phyloP scores from a whole-genome alignment of 2,329 filamentous ascomycete species.

The Triangularia setosa region DNA sequence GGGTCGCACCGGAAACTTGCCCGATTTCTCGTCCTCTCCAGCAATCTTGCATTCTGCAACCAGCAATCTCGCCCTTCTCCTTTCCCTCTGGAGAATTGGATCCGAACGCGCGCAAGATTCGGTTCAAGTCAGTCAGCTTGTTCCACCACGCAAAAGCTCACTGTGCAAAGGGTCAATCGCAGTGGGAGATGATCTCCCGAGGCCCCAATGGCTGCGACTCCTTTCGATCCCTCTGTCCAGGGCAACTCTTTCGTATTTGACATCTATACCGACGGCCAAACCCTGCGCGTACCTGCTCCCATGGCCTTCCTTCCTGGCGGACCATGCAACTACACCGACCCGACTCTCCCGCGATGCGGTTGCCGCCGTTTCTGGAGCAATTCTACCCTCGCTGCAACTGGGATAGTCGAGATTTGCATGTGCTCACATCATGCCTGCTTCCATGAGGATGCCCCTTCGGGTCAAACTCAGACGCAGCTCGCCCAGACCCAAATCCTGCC shows the following conservation, averaged over 20 bases:
- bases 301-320: constrained; percentile 44
- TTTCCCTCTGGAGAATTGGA: constrained; percentile 2
- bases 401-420: constrained; percentile 51
- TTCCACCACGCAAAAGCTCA: constrained; percentile 7
- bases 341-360: constrained; percentile 53
- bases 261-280: constrained; percentile 48
- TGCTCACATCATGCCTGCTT: constrained; percentile 61
- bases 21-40: constrained; percentile 4
- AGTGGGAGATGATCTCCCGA: constrained; percentile 32
- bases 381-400: constrained; percentile 26
- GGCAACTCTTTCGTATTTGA: constrained; percentile 47
- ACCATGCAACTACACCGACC: constrained; percentile 55
- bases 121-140: constrained; percentile 7
- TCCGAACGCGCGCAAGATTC: constrained; percentile 2
- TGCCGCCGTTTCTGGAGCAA: constrained; percentile 60
- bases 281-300: constrained; percentile 14
- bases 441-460: constrained; percentile 46
- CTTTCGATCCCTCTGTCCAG: constrained; percentile 43
- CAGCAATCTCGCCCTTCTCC: constrained; percentile 1
- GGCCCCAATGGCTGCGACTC: constrained; percentile 50
- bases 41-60: constrained; percentile 1
- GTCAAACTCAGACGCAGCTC: constrained; percentile 22
- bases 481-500: constrained; percentile 5
- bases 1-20: constrained; percentile 19
- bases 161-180: constrained; percentile 14